Evolutionary conservation across 768 basidiomycete genomes (phyloP).

Genomic region (Termitomyces sp.): DNA sequence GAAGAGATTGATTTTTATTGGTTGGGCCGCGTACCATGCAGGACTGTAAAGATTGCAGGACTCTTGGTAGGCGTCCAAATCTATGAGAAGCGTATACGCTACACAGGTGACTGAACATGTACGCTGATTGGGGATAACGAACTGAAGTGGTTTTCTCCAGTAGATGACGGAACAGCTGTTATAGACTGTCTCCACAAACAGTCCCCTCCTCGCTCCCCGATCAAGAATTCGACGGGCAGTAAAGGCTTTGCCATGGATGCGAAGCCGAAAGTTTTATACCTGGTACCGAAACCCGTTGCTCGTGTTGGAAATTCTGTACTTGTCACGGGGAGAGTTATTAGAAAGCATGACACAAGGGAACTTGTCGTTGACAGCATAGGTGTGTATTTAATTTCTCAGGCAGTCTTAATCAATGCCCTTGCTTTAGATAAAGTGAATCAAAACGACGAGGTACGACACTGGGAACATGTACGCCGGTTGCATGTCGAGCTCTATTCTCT

Average conservation of each 20-base stretch:
- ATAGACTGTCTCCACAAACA: conserved; percentile 57
- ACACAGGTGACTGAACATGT: conserved; percentile 38
- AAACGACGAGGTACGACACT: conserved; percentile 59
- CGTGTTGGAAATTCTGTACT: conserved; percentile 41
- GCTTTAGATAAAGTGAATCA: conserved; percentile 34
- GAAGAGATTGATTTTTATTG: conserved; percentile 60
- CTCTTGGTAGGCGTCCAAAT: conserved; percentile 57
- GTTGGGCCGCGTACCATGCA: conserved; percentile 68
- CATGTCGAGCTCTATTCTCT: conserved; percentile 48
- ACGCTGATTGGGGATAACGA: not conserved
- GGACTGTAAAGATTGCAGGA: conserved; percentile 55
- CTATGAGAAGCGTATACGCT: conserved; percentile 55
- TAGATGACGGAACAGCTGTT: conserved; percentile 74
- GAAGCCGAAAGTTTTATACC: conserved; percentile 15
- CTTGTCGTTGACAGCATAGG: conserved; percentile 47
- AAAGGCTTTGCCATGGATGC: conserved; percentile 3
- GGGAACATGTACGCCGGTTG: conserved; percentile 42
- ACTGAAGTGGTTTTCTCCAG: conserved; percentile 25
- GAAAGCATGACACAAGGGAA: conserved; percentile 35
- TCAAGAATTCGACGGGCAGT: conserved; percentile 12
- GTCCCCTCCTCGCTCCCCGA: conserved; percentile 17
- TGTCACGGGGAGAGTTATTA: conserved; percentile 39
- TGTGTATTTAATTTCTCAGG: conserved; percentile 20
- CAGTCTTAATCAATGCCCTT: not conserved
- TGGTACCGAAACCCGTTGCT: conserved; percentile 26